These are phyloP conservation scores for Suhomyces anneliseae DNA, from an alignment of 1,139 yeast genomes.

Conservation along the genomic window DNA sequence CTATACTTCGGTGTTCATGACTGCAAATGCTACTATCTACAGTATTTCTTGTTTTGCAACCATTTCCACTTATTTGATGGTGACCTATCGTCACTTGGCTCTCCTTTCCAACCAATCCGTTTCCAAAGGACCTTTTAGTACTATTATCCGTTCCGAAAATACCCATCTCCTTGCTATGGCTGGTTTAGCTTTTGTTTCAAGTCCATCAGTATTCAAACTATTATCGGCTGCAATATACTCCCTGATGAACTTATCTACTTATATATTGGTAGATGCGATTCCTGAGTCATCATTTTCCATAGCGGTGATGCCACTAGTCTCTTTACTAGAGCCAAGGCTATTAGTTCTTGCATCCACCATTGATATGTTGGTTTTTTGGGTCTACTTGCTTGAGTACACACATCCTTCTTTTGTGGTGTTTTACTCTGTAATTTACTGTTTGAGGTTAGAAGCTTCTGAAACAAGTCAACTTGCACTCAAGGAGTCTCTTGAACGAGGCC, in stretches of 20 bases:
- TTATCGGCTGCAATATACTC: constrained; percentile 50
- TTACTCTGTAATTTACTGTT: constrained; percentile 37
- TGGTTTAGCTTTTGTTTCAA: constrained; percentile 26
- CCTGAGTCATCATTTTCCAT: constrained; percentile 31
- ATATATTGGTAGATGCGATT: constrained; percentile 35
- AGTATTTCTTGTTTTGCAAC: constrained; percentile 10
- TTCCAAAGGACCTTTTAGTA: constrained; percentile 17
- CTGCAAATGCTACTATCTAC: constrained; percentile 4
- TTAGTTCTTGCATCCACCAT: constrained; percentile 38
- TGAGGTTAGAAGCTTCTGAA: constrained; percentile 46
- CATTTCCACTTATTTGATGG: constrained; percentile 21
- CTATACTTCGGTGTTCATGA: neutral
- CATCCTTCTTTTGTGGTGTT: constrained; percentile 31
- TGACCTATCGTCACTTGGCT: constrained; percentile 20
- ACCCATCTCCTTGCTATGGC: constrained; percentile 43
- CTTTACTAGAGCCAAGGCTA: constrained; percentile 35
- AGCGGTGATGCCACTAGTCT: constrained; percentile 35
- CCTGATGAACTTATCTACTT: constrained; percentile 39
- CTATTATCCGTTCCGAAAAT: constrained; percentile 46
- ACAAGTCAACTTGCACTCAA: constrained; percentile 32
- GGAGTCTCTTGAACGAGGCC: neutral
- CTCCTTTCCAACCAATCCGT: constrained; percentile 1
- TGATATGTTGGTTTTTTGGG: constrained; percentile 34
- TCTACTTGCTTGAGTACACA: constrained; percentile 30
- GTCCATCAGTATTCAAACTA: constrained; percentile 34